Evolutionary conservation across 495 filamentous ascomycete genomes (phyloP), one percentile per base, ranked within the genome.

Genomic region (Astrocystis sublimbata): DNA sequence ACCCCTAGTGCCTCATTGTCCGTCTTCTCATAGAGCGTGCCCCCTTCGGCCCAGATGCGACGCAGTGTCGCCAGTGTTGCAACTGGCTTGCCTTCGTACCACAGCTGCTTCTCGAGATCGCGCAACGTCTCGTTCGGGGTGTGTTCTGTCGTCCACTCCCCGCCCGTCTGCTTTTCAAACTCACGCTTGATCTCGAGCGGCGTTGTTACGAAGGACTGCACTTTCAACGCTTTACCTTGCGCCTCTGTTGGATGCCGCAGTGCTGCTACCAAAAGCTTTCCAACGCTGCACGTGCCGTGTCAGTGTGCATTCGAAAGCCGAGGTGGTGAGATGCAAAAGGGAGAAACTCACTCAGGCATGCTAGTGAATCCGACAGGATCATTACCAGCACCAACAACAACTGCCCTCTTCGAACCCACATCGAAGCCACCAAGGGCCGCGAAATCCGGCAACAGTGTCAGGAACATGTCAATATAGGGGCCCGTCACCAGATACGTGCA

Each of bases 401-500:
- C 79, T 0, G 87, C 85, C 62, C 75, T 81, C 71, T 83, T 86
- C 4, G 65, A 71, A 56, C 76, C 76, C 0, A 80, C 74, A 65
- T 88, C 80, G 66, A 82, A 91, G 0, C 83, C 81, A 4, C 84
- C 83, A 0, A 76, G 74, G 33, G 75, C 50, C 40, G 72, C 65
- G 23, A 68, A 54, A 38, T 70, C 69, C 2, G 73, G 66, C 0
- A 63, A 46, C 9, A 81, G 60, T 50, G 78, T 63, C 38, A 91
- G 70, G 72, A 82, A 89, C 75, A 86, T 81, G 60, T 91, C 87
- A 17, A 83, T 81, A 62, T 88, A 92, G 0, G 89, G 89, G 0
- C 88, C 89, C 1, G 88, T 90, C 12, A 88, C 85, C 2, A 92
- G 75, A 67, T 88, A 90, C 0, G 88, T 87, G 58, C 84, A 81